A percentile compares a stretch with the other conserved stretches of the same genome.
phyloP scores from a whole-genome alignment of 441 rosid genomes.

The Melastoma candidum region DNA sequence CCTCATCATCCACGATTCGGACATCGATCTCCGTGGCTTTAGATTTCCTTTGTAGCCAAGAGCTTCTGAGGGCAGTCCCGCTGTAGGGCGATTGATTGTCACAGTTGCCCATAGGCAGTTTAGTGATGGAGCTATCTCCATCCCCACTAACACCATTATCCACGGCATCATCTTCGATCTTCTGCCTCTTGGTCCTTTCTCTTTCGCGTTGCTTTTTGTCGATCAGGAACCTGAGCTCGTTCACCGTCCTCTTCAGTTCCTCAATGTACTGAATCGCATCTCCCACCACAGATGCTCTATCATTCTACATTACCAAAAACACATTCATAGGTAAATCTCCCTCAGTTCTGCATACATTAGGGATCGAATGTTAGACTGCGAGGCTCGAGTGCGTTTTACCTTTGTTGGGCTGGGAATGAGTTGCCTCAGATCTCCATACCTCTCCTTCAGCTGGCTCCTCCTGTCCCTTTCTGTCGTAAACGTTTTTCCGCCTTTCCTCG shows the following conservation, averaged over 20 bases:
- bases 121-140: conserved; percentile 31
- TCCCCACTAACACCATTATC: conserved; percentile 22
- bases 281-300: conserved; percentile 77
- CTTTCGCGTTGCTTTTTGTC: conserved; percentile 63
- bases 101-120: conserved; percentile 8
- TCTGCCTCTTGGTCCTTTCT: conserved; percentile 49
- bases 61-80: conserved; percentile 39
- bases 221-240: conserved; percentile 60
- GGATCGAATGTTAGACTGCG: not conserved
- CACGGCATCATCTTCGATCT: conserved; percentile 23
- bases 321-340: too few species aligned
- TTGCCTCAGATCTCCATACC: conserved; percentile 38
- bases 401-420: conserved; percentile 76
- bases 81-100: conserved; percentile 25
- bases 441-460: conserved; percentile 56
- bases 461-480: conserved; percentile 66
- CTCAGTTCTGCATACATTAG: too few species aligned
- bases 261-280: conserved; percentile 77
- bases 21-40: conserved; percentile 80
- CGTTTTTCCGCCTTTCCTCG: conserved; percentile 44
- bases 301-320: conserved; percentile 28
- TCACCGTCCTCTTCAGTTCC: conserved; percentile 57
- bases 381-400: conserved; percentile 24
- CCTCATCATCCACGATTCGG: conserved; percentile 76
- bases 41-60: conserved; percentile 83